These are phyloP conservation scores for Boletus eberwhitei DNA, from an alignment of 768 basidiomycete species.

Conservation along the genomic window DNA sequence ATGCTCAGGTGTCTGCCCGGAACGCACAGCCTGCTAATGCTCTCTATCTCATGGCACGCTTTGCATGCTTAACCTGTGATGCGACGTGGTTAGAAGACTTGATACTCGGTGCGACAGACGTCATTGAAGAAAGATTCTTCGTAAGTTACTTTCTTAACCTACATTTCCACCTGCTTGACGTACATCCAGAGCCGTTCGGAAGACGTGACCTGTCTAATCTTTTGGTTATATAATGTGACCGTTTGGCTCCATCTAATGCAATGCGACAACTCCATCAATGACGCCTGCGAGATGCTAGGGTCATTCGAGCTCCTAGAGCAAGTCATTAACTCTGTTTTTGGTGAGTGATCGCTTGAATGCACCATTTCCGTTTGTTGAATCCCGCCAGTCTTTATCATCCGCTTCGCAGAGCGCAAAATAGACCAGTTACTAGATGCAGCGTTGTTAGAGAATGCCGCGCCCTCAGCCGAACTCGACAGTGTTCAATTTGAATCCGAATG, in stretches of 20 bases:
- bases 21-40: slow-evolving; percentile 88
- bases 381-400: slow-evolving; percentile 83
- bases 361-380: slow-evolving; percentile 3
- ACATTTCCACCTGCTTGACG: slow-evolving; percentile 9
- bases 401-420: slow-evolving; percentile 84
- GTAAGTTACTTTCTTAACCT: slow-evolving; percentile 48
- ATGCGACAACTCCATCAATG: slow-evolving; percentile 75
- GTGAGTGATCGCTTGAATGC: slow-evolving; percentile 38
- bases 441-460: slow-evolving; percentile 77
- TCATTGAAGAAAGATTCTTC: slow-evolving; percentile 89
- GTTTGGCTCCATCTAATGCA: slow-evolving; percentile 89
- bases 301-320: slow-evolving; percentile 87
- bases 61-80: slow-evolving; percentile 90
- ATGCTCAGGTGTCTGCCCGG: slow-evolving; percentile 65
- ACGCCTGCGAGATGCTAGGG: slow-evolving; percentile 78
- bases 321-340: slow-evolving; percentile 91
- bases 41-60: slow-evolving; percentile 86
- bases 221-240: slow-evolving; percentile 93
- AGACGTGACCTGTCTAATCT: slow-evolving; percentile 81
- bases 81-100: slow-evolving; percentile 91
- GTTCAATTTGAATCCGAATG: slow-evolving; percentile 97
- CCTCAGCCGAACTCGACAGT: slow-evolving; percentile 73
- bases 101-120: slow-evolving; percentile 84
- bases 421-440: slow-evolving; percentile 81
- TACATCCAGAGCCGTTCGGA: slow-evolving; percentile 68